These are phyloP conservation scores for Lavandula angustifolia DNA, from an alignment of 257 asterid species.

Conservation along the genomic window DNA sequence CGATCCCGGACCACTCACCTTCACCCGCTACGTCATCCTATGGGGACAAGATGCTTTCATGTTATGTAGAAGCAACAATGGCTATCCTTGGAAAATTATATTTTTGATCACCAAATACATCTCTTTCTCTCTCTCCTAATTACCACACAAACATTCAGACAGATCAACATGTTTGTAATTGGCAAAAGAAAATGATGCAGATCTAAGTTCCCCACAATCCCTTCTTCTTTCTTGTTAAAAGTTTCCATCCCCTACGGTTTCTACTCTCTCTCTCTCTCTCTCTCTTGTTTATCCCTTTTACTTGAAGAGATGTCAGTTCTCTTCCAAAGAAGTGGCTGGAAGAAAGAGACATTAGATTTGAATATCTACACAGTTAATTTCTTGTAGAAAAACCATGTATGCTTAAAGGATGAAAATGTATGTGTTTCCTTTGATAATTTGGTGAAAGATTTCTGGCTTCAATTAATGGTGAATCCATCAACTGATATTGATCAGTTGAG, in stretches of 20 bases:
- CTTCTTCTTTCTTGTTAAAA: constrained; percentile 39
- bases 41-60: too few relatives aligned
- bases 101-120: constrained; percentile 9
- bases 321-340: too few relatives aligned
- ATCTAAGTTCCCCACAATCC: constrained; percentile 36
- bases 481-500: constrained; percentile 19
- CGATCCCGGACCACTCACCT: too few relatives aligned
- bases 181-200: constrained; percentile 41
- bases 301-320: too few relatives aligned
- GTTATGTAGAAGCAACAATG: constrained; percentile 31
- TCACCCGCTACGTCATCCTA: too few relatives aligned
- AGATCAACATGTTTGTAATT: constrained; percentile 12
- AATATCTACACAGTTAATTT: too few relatives aligned
- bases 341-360: constrained; percentile 21
- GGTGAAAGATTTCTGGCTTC: constrained; percentile 26
- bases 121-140: too few relatives aligned
- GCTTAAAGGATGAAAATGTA: too few relatives aligned
- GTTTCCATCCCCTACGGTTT: constrained; percentile 37
- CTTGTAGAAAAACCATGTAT: too few relatives aligned
- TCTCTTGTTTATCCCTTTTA: too few relatives aligned
- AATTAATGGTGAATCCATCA: neutral
- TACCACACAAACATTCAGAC: too few relatives aligned
- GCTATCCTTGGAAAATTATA: constrained; percentile 35
- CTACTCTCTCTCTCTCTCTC: neutral
- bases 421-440: constrained; percentile 27